phyloP scores from a whole-genome alignment of 345 rosid genomes.

The Salix exigua region DNA sequence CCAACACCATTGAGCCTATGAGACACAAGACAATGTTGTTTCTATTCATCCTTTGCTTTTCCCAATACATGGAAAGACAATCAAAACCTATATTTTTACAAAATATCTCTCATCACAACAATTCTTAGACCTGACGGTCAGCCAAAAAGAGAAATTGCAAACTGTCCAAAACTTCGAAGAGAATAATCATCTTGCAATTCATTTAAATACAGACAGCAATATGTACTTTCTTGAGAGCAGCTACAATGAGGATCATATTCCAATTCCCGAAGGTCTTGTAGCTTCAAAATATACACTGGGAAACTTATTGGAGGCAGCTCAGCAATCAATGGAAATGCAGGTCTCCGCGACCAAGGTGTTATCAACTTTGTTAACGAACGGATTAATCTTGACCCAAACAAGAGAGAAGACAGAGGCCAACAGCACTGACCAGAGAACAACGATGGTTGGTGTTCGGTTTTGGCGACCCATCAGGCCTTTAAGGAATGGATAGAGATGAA shows the following conservation, averaged over 20 bases:
- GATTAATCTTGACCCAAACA: conserved; percentile 91
- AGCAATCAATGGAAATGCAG: conserved; percentile 90
- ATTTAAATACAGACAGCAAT: background rate
- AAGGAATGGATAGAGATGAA: conserved; percentile 96
- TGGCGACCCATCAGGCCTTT: conserved; percentile 99
- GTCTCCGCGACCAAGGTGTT: conserved; percentile 28
- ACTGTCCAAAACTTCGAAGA: conserved; percentile 15
- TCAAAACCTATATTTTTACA: background rate
- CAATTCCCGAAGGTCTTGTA: background rate
- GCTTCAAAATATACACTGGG: background rate
- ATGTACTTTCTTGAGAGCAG: background rate
- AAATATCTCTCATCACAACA: background rate
- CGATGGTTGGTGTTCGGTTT: conserved; percentile 92
- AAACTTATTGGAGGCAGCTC: conserved; percentile 12
- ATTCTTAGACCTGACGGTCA: too few species aligned
- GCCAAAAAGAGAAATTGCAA: background rate
- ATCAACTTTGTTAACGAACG: conserved; percentile 47
- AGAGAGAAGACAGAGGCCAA: conserved; percentile 94
- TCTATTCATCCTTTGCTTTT: background rate
- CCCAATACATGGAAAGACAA: background rate
- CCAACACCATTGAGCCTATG: too few species aligned
- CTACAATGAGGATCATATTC: background rate
- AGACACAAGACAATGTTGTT: background rate
- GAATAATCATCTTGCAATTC: background rate
- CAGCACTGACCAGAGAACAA: conserved; percentile 88